phyloP scores from a whole-genome alignment of 106 monocot species.

The Vanilla planifolia region DNA sequence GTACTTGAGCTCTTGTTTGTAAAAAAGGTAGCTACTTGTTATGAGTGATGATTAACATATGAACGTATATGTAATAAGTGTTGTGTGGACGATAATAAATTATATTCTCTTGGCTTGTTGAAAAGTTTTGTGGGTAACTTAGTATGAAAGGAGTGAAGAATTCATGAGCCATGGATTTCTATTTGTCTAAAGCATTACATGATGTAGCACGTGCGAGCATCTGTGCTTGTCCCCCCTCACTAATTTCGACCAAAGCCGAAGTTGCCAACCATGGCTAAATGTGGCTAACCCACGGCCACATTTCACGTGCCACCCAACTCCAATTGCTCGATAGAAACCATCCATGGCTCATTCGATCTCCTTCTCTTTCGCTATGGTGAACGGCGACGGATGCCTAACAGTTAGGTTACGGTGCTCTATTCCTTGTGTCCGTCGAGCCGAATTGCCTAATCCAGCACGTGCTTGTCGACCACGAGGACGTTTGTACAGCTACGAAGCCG shows the following conservation, averaged over 20 bases:
- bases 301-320: constrained; percentile 3
- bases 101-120: too few relatives aligned
- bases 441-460: constrained; percentile 5
- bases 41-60: too few relatives aligned
- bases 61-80: too few relatives aligned
- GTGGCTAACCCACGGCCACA: constrained; percentile 4
- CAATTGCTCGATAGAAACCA: neutral
- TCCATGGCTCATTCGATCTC: neutral
- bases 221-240: neutral
- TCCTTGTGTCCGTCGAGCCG: neutral
- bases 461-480: neutral
- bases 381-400: constrained; percentile 3
- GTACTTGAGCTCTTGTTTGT: neutral
- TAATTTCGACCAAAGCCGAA: neutral
- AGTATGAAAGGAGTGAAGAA: too few relatives aligned
- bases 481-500: neutral
- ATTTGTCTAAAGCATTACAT: too few relatives aligned
- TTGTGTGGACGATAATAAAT: too few relatives aligned
- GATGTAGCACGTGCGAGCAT: neutral
- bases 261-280: constrained; percentile 1
- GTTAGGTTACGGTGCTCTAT: neutral
- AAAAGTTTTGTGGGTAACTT: too few relatives aligned
- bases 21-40: neutral
- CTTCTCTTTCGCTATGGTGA: neutral
- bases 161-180: too few relatives aligned